Evolutionary conservation across 805 yeast genomes (phyloP).

Genomic region (Metschnikowia kunwiensis): DNA sequence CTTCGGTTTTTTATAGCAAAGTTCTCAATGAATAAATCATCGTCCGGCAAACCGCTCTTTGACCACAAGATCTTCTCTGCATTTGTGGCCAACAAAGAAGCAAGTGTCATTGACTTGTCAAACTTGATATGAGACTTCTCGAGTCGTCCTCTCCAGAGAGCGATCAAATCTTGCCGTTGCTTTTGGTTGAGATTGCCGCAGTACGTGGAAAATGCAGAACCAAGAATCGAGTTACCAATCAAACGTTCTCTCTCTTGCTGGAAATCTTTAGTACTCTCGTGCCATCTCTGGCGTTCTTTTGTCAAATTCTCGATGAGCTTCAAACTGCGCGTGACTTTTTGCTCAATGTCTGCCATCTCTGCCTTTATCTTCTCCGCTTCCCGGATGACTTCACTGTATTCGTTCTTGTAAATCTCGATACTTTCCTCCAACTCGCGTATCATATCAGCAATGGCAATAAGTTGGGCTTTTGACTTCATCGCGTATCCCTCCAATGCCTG

Average conservation of each 20-base stretch:
- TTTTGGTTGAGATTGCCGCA: constrained; percentile 56
- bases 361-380: constrained; percentile 72
- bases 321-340: constrained; percentile 60
- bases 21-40: constrained; percentile 63
- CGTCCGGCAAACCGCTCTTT: constrained; percentile 50
- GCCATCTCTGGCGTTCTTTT: constrained; percentile 74
- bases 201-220: constrained; percentile 60
- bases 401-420: constrained; percentile 63
- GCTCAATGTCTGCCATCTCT: constrained; percentile 63
- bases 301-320: constrained; percentile 60
- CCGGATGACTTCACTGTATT: constrained; percentile 71
- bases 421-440: constrained; percentile 66
- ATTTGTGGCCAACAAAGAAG: constrained; percentile 39
- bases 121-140: constrained; percentile 33
- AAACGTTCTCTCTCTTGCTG: constrained; percentile 42
- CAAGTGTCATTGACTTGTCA: constrained; percentile 32
- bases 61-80: constrained; percentile 51
- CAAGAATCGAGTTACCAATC: constrained; percentile 63
- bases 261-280: constrained; percentile 51
- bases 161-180: constrained; percentile 35
- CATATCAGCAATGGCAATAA: constrained; percentile 78
- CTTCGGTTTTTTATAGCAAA: constrained; percentile 47
- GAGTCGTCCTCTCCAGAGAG: constrained; percentile 38
- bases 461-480: constrained; percentile 59
- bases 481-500: constrained; percentile 56